Evolutionary conservation across 768 basidiomycete species (phyloP), one percentile per base, ranked within the genome.

Genomic region (Panaeolus papilionaceus): DNA sequence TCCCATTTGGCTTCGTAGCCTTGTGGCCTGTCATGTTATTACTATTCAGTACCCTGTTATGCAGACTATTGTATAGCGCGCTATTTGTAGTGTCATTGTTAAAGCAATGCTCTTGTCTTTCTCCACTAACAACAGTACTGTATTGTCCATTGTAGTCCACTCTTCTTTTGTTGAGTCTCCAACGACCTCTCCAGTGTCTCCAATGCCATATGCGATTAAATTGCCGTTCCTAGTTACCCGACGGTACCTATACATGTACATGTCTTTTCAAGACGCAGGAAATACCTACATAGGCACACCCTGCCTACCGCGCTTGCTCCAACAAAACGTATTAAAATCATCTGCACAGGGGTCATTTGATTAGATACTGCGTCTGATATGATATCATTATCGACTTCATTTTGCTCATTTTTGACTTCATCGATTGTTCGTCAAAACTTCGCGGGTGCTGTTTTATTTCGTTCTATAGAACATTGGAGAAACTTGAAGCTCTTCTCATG

Each of bases 131-230:
- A 49, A 12, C 11, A 44, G 1, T 2, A 10, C 18, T 14, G 20
- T 49, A 23, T 23, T 49, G 23, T 23, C 47, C 47, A 49, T 49
- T 49, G 54, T 58, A 37, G 26, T 58, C 26, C 54, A 37, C 54
- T 16, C 28, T 51, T 23, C 47, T 51, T 33, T 4, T 16, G 16
- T 7, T 7, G 23, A 58, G 54, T 33, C 54, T 58, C 54, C 28
- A 37, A 58, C 16, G 3, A 47, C 20, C 20, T 47, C 8, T 47
- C 8, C 14, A 6, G 26, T 0, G 54, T 16, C 20, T 49, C 47
- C 47, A 49, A 49, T 14, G 40, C 40, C 16, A 4, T 42, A 33
- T 33, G 33, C 33, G 33, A 33, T 33, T 33, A 33, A 33, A 33
- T 33, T 33, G 33, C 1, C 16, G 40, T 42, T 42, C 45, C 45